A percentile compares a stretch with the other conserved stretches of the same genome.
Conservation (phyloP, 2,329 filamentous ascomycete species). For the Aurifilum marmelostoma region DNA sequence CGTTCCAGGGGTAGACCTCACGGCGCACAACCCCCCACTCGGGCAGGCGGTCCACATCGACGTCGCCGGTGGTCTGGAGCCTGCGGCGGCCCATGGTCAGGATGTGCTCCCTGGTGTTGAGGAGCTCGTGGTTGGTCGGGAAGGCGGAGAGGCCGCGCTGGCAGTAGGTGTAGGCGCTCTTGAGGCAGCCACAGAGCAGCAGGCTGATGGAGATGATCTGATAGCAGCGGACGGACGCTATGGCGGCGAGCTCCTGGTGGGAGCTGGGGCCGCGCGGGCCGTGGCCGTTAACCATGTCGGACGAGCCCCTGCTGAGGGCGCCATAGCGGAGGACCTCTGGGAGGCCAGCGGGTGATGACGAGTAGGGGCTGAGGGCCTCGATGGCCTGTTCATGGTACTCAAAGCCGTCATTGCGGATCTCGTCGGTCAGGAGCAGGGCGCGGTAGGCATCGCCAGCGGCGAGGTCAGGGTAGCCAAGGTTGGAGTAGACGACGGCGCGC, state of each 20-base stretch:
- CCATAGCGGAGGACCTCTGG: conserved; percentile 53
- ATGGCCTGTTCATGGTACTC: conserved; percentile 77
- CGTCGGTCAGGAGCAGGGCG: conserved; percentile 84
- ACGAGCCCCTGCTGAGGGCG: conserved; percentile 41
- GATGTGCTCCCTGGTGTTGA: conserved; percentile 58
- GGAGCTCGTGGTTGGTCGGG: conserved; percentile 59
- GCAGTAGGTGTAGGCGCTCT: conserved; percentile 69
- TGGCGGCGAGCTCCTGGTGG: conserved; percentile 47
- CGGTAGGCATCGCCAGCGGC: conserved; percentile 89
- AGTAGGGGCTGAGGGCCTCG: conserved; percentile 52
- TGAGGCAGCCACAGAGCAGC: conserved; percentile 68
- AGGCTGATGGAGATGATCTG: conserved; percentile 62
- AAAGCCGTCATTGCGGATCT: conserved; percentile 75
- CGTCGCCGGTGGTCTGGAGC: conserved; percentile 46
- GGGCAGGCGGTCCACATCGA: conserved; percentile 62
- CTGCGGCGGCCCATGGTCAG: conserved; percentile 54
- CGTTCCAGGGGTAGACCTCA: conserved; percentile 73
- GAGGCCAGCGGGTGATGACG: conserved; percentile 36
- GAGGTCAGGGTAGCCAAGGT: conserved; percentile 85
- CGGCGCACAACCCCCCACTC: conserved; percentile 71
- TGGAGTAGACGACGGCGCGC: conserved; percentile 71
- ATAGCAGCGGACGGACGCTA: conserved; percentile 60
- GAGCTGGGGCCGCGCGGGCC: conserved; percentile 40
- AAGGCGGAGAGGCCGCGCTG: conserved; percentile 61
- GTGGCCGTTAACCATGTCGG: conserved; percentile 39